These are phyloP conservation scores for Flaveria trinervia DNA, from an alignment of 129 eudicot species.

Conservation along the genomic window DNA sequence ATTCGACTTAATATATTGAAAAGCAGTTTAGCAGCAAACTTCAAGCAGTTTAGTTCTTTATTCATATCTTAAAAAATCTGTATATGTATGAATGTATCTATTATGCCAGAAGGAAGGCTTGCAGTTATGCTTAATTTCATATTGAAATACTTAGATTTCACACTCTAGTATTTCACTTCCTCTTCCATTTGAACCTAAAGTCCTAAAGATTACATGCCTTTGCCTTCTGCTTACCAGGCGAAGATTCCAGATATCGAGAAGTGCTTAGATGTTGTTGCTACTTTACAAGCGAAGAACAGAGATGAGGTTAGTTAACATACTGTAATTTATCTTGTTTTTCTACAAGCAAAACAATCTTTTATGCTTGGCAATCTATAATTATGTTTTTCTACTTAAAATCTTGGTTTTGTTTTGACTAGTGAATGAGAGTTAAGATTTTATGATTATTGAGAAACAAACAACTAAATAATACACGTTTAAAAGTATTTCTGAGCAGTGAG, in stretches of 20 bases:
- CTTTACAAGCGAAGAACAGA: constrained; percentile 77
- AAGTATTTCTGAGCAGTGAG: not conserved
- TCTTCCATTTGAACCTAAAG: constrained; percentile 4
- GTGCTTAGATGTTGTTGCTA: constrained; percentile 89
- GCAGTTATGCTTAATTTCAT: not conserved
- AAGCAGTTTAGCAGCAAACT: not conserved
- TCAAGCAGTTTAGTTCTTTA: not conserved
- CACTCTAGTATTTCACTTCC: not conserved
- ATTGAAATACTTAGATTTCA: not conserved
- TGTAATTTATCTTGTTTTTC: not conserved
- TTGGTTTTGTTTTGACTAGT: not conserved
- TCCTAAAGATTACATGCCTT: constrained; percentile 9
- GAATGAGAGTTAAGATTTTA: not conserved
- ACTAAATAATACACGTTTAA: not conserved
- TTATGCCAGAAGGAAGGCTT: not conserved
- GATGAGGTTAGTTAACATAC: constrained; percentile 72
- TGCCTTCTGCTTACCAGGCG: constrained; percentile 51
- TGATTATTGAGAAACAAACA: not conserved
- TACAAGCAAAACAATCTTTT: constrained; percentile 6
- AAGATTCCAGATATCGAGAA: constrained; percentile 99
- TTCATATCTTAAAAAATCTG: not conserved
- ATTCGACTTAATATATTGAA: not conserved
- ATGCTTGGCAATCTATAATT: not conserved
- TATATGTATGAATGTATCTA: not conserved
- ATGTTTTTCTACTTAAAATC: not conserved